Evolutionary conservation across 257 asterid genomes (phyloP).

Genomic region (Solanum virginianum): DNA sequence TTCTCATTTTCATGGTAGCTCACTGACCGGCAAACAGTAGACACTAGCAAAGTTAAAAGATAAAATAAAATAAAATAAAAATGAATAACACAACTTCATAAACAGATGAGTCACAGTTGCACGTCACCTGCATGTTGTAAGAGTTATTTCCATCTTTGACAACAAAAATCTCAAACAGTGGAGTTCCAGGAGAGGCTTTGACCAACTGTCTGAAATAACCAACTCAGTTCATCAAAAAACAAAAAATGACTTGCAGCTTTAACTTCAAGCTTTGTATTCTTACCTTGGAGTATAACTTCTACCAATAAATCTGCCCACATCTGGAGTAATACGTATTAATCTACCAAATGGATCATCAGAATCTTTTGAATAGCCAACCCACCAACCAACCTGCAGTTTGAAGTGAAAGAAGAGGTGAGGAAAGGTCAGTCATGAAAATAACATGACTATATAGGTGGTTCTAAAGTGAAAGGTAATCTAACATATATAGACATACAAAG

Average conservation of each 20-base stretch:
- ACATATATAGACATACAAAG: not conserved
- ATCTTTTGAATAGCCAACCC: slow-evolving; percentile 93
- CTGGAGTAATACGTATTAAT: slow-evolving; percentile 72
- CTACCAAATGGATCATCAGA: slow-evolving; percentile 90
- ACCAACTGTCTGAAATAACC: slow-evolving; percentile 66
- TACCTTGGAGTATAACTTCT: slow-evolving; percentile 92
- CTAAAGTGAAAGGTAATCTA: not conserved
- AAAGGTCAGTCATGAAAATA: not conserved
- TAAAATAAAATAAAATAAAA: not conserved
- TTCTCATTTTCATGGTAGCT: not conserved
- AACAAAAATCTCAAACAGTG: slow-evolving; percentile 82
- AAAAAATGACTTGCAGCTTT: not conserved
- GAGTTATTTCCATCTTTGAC: slow-evolving; percentile 57
- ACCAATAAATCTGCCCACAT: slow-evolving; percentile 78
- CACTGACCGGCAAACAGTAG: not conserved
- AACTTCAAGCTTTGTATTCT: not conserved
- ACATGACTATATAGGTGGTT: not conserved
- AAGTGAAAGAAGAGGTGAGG: not conserved
- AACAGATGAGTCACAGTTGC: not conserved
- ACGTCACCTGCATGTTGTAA: slow-evolving; percentile 71
- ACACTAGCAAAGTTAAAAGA: not conserved
- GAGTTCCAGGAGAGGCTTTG: slow-evolving; percentile 88
- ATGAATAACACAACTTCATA: not conserved
- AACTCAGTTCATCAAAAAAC: not conserved
- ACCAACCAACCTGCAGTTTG: slow-evolving; percentile 84